A percentile compares a stretch with the other conserved stretches of the same genome.
Conservation (phyloP, 345 rosid genomes). For the Populus tremula region DNA sequence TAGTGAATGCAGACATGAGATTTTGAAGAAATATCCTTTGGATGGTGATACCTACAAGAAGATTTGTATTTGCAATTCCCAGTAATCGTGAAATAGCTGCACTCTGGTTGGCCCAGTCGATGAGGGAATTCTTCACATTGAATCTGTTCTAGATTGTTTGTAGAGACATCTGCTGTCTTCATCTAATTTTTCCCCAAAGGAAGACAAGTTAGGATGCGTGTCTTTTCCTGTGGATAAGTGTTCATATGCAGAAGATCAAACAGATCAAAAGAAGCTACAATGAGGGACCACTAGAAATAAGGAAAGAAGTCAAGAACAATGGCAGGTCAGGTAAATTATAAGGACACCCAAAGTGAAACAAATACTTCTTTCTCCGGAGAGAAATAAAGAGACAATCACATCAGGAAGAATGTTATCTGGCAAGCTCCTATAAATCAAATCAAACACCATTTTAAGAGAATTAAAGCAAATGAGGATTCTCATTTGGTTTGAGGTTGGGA, state of each 20-base stretch:
- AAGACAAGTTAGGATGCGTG: conserved; percentile 2
- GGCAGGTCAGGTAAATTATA: too few relatives aligned
- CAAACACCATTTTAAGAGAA: too few relatives aligned
- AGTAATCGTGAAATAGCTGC: not conserved
- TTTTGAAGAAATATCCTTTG: not conserved
- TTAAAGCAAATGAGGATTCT: too few relatives aligned
- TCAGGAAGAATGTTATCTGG: too few relatives aligned
- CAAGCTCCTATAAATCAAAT: too few relatives aligned
- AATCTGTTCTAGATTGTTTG: not conserved
- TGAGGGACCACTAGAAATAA: not conserved
- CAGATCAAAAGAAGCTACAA: conserved; percentile 3
- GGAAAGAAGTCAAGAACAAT: too few relatives aligned
- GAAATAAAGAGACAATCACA: too few relatives aligned
- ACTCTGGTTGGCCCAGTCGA: conserved; percentile 7
- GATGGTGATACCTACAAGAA: conserved; percentile 8
- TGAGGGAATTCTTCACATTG: not conserved
- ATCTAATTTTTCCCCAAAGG: not conserved
- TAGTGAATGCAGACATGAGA: not conserved
- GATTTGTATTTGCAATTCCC: not conserved
- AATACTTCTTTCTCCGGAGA: too few relatives aligned
- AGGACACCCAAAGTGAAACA: too few relatives aligned
- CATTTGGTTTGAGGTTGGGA: too few relatives aligned
- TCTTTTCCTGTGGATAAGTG: not conserved
- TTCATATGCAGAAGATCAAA: not conserved
- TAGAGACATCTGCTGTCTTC: not conserved